These are phyloP conservation scores for Canna indica DNA, from an alignment of 176 grass and related monocot genomes.

Conservation along the genomic window DNA sequence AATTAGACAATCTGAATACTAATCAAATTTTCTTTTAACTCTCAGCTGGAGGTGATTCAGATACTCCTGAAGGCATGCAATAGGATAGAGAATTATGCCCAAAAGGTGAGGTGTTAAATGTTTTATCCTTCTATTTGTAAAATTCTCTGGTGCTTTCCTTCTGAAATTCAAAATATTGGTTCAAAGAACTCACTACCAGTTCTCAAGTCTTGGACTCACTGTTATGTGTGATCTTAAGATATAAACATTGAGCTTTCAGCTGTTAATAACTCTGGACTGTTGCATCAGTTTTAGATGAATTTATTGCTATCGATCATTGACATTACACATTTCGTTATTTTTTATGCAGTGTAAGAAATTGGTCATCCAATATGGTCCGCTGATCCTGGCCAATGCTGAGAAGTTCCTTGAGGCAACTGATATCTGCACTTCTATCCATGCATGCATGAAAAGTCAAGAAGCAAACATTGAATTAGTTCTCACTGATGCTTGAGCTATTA, in stretches of 20 bases:
- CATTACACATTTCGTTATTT: no score
- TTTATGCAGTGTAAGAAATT: conserved; percentile 47
- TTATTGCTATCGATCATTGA: no score
- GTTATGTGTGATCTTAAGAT: no score
- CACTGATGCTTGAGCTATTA: not conserved
- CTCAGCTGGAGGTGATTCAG: conserved; percentile 33
- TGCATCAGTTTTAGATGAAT: no score
- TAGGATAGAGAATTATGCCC: conserved; percentile 26
- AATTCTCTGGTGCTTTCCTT: not conserved
- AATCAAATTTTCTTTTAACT: conserved; percentile 6
- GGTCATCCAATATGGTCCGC: conserved; percentile 37
- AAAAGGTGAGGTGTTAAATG: conserved; percentile 25
- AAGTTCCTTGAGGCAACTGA: conserved; percentile 41
- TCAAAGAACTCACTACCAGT: no score
- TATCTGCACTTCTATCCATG: conserved; percentile 50
- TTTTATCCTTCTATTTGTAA: not conserved
- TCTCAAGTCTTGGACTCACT: no score
- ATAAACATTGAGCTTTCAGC: no score
- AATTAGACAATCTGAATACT: not conserved
- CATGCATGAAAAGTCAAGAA: conserved; percentile 30
- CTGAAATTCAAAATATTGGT: not conserved
- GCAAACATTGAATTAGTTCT: not conserved
- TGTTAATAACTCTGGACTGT: no score
- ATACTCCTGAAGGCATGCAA: conserved; percentile 43
- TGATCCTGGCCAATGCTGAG: conserved; percentile 34